Base-by-base conservation (phyloP, 441 rosid genomes). In the Jatropha multifida region DNA sequence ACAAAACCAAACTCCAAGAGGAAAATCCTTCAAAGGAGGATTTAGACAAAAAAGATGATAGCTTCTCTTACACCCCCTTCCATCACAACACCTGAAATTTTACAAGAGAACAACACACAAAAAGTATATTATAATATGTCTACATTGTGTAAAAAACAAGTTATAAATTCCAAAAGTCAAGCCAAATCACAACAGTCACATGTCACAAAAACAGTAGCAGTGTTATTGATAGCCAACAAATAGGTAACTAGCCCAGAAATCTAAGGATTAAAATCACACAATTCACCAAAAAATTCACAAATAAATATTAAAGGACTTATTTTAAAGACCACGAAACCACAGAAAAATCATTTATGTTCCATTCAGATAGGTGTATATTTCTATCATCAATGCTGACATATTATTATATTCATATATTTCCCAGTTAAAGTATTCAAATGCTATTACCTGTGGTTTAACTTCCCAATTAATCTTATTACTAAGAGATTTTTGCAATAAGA, bases 1-100 rank as follows among this genome's bases (percentile, higher is more conserved):
- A 77, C 90, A 88, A 69, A 81, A 77, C 92, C 90, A 86, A 75
- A 60, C 83, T 55, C 89, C 89, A 69, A 74, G 75, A 65, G 89
- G 82, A 68, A 81, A 74, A 77, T 79, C 81, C 71, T 80, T 68
- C 58, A 85, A 51, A 72, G 83, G 81, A 71, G 86, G 88, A 69
- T 83, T 83, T 23, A 89, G 72, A 83, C 93, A 90, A 60, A 81
- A 82, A 66, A 83, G 82, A 83, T 87, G 90, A 76, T 79, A 90
- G 76, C 83, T 78, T 68, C 79, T 83, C 65, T 76, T 76, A 79
- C 95, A 90, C 17, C 85, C 86, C 67, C 48, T 81, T 81, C 95
- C 94, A 48, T 79, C 80, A 77, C 94, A 90, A 76, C 82, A 78
- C 85, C 94, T 90, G 79, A 74, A 83, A 76, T 74, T 66, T 59